Conservation (phyloP, 2,329 filamentous ascomycete genomes). For the Neurospora sp. region DNA sequence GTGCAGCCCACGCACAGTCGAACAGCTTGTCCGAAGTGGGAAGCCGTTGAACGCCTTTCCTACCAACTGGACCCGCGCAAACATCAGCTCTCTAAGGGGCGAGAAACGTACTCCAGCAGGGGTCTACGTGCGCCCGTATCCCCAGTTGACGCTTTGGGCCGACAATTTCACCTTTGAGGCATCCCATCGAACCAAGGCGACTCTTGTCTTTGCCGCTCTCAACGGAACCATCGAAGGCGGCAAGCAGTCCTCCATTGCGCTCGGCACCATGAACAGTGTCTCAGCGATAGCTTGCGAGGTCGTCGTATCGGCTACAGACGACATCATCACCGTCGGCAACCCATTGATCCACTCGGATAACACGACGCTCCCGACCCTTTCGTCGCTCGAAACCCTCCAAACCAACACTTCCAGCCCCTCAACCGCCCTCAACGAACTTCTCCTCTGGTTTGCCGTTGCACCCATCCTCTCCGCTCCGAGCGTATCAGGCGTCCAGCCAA, state of each 20-base stretch:
- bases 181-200: constrained; percentile 9
- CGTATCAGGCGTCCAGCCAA: constrained; percentile 16
- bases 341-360: neutral
- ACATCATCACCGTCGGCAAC: constrained; percentile 8
- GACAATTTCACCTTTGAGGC: constrained; percentile 13
- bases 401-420: constrained; percentile 1
- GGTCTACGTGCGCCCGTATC: constrained; percentile 11
- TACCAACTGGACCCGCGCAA: constrained; percentile 16
- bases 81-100: constrained; percentile 1
- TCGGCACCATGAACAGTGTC: constrained; percentile 8
- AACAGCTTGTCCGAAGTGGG: constrained; percentile 11
- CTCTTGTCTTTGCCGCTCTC: constrained; percentile 15
- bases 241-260: neutral
- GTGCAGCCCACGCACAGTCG: constrained; percentile 8
- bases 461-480: constrained; percentile 12
- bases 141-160: constrained; percentile 14
- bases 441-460: constrained; percentile 17
- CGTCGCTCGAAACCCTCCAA: constrained; percentile 8
- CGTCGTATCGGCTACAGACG: constrained; percentile 12
- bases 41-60: constrained; percentile 14
- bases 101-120: constrained; percentile 8
- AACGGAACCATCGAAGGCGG: constrained; percentile 18
- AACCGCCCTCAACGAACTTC: constrained; percentile 14
- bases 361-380: constrained; percentile 10
- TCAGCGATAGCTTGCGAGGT: constrained; percentile 15